A percentile compares a stretch with the other conserved stretches of the same genome.
Conservation (phyloP, 306 rosid species). For the Betula pendula region DNA sequence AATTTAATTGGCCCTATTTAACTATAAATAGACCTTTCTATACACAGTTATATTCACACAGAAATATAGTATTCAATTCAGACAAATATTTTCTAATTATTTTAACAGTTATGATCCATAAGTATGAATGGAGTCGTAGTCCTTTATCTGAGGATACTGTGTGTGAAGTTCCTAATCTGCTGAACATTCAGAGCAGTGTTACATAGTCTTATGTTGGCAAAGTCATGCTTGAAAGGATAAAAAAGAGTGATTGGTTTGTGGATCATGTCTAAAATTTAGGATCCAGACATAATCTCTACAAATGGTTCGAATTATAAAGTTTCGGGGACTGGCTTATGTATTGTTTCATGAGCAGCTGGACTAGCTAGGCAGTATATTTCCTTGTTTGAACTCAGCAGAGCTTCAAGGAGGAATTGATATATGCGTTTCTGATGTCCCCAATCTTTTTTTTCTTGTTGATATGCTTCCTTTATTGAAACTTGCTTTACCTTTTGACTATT, state of each 20-base stretch:
- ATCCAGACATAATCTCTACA: background rate
- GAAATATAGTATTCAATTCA: no score
- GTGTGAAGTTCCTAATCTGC: background rate
- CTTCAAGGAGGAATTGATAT: background rate
- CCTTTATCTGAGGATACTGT: background rate
- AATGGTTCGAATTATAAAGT: background rate
- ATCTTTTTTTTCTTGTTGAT: no score
- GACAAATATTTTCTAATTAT: no score
- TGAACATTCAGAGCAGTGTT: background rate
- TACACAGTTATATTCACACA: no score
- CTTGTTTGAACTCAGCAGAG: background rate
- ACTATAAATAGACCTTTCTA: no score
- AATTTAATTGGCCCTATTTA: no score
- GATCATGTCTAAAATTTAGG: background rate
- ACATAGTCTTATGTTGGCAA: background rate
- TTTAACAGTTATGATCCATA: background rate
- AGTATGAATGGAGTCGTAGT: background rate
- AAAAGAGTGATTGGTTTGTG: background rate
- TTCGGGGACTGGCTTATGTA: background rate
- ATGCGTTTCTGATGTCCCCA: background rate
- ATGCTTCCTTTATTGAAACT: no score
- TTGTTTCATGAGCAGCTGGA: background rate
- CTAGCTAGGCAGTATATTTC: background rate
- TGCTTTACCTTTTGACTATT: no score
- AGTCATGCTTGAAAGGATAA: background rate